Evolutionary conservation across 345 rosid species (phyloP), one percentile per base, ranked within the genome.

Genomic region (Gynandropsis gynandra): DNA sequence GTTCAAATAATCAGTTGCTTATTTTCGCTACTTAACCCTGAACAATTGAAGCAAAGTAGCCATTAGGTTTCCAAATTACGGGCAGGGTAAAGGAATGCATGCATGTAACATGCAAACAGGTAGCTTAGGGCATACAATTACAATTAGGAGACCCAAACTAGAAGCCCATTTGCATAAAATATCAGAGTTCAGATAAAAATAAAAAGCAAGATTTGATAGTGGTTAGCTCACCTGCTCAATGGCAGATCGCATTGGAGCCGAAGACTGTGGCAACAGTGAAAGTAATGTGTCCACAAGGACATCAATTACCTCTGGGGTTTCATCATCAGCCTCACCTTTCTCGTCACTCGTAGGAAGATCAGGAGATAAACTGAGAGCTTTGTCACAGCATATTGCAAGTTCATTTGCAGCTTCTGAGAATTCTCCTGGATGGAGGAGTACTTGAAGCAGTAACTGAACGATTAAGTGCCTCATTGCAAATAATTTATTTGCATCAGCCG

Each of bases 271-370:
- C 48, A 83, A 71, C 76, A 93, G 68, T 34, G 94, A 85, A 54
- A 93, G 94, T 62, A 88, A 60, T 18, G 97, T 81, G 62, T 93
- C 97, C 35, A 83, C 80, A 34, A 93, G 80, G 51, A 93, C 92
- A 67, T 93, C 95, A 82, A 93, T 81, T 61, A 83, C 68, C 67
- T 85, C 74, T 24, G 94, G 92, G 41, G 49, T 58, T 69, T 78
- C 87, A 67, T 57, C 49, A 15, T 68, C 84, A 40, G 63, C 58
- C 62, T 78, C 93, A 63, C 76, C 86, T 68, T 85, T 90, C 53
- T 73, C 89, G 16, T 74, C 76, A 32, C 69, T 67, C 32, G 75
- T 70, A 13, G 51, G 82, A 61, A 69, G 69, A 63, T 78, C 85
- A 69, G 68, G 47, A 55, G 76, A 50, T n/a, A 73, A 53, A 71